Base-by-base conservation (phyloP, 495 filamentous ascomycete species). In the Amphirosellinia nigrospora region DNA sequence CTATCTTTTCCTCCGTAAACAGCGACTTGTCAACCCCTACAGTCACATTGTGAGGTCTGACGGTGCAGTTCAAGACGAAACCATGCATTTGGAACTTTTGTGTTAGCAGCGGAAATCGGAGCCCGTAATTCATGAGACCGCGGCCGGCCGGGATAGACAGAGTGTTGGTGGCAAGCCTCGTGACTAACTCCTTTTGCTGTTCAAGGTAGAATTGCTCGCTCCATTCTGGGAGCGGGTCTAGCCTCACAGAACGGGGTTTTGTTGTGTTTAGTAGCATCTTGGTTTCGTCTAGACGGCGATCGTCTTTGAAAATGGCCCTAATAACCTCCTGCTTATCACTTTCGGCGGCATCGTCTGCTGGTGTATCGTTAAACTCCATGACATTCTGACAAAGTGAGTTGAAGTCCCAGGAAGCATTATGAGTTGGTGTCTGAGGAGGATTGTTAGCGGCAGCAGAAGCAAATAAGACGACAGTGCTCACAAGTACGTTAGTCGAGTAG, bases 1-100 rank as follows among this genome's bases (percentile, higher is more conserved):
- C 92, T 21, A 96, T 91, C 81, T 97, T 98, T 78, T 99, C 96
- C 79, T 99, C 96, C 0, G 91, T 93, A 72, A 94, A 96, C 1
- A 89, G 82, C 26, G 81, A 85, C 73, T 93, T 91, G 74, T 99
- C 96, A 10, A 94, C 93, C 32, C 90, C 92, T 19, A 98, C 91
- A 10, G 92, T 96, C 46, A 92, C 93, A 73, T 95, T 94, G 52
- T 92, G 89, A 16, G 96, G 96, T 72, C 93, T 94, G 86, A 99
- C 94, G 15, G 94, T 81, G 72, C 94, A 97, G 60, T 89, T 90
- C 38, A 97, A 84, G 56, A 92, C 95, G 81, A 98, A 99, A 4
- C 93, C 94, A 39, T 89, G 84, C 52, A 97, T 92, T 1, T 89
- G 89, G 69, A 94, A 92, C 74, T 92, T 96, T 73, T 99, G 94